Percentiles rank a stretch among this genome's conserved stretches.
Conservation (phyloP, 2,329 filamentous ascomycete species). For the Colletotrichum paranaense region DNA sequence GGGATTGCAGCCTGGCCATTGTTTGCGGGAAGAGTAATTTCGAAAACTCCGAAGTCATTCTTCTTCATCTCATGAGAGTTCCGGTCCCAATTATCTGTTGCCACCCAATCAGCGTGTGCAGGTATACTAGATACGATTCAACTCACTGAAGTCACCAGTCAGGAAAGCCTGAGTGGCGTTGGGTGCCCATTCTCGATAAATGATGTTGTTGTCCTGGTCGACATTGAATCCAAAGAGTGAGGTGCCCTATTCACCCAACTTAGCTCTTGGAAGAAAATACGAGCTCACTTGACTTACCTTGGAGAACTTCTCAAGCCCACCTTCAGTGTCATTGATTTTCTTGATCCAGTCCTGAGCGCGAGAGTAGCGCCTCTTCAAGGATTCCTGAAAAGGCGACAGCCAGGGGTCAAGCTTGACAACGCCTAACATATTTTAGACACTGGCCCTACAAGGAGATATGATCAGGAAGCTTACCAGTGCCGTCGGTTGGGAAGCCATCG, state of each 20-base stretch:
- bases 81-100: constrained; percentile 84
- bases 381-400: constrained; percentile 85
- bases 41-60: constrained; percentile 86
- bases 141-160: constrained; percentile 92
- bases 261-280: background rate
- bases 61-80: constrained; percentile 89
- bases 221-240: constrained; percentile 90
- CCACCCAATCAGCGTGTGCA: background rate
- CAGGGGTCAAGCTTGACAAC: constrained; percentile 90
- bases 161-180: constrained; percentile 87
- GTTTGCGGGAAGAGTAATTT: constrained; percentile 79
- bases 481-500: constrained; percentile 71
- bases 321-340: constrained; percentile 84
- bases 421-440: constrained; percentile 62
- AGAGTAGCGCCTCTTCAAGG: constrained; percentile 79
- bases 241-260: constrained; percentile 70
- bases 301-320: constrained; percentile 91
- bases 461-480: constrained; percentile 70
- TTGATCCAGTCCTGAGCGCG: constrained; percentile 90
- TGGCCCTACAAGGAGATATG: background rate
- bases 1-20: constrained; percentile 82
- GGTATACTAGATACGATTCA: background rate
- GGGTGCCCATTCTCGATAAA: constrained; percentile 96
- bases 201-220: constrained; percentile 83
- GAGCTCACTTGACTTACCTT: constrained; percentile 63